These are phyloP conservation scores for Domatiomyces globalis DNA, from an alignment of 2,329 filamentous ascomycete genomes.

Conservation along the genomic window DNA sequence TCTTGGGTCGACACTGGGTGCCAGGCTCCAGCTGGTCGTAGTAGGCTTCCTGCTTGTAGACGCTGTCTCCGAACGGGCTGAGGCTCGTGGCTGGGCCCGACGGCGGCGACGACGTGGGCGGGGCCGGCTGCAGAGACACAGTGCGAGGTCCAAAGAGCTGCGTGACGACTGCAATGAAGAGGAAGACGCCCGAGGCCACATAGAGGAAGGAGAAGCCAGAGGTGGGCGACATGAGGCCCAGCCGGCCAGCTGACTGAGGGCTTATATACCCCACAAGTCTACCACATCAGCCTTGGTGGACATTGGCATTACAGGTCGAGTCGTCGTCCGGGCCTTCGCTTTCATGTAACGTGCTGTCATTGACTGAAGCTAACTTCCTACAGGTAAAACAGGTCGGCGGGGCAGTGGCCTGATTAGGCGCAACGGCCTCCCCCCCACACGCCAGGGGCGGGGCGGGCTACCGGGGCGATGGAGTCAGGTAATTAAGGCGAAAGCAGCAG, in stretches of 20 bases:
- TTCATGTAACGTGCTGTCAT: no score
- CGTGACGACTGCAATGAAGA: background rate
- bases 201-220: conserved; percentile 11
- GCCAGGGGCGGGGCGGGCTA: no score
- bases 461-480: no score
- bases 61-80: conserved; percentile 18
- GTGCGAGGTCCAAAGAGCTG: background rate
- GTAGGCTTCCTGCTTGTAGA: conserved; percentile 18
- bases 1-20: conserved; percentile 18
- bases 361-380: no score
- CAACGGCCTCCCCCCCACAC: no score
- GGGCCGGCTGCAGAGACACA: background rate
- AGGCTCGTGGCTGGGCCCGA: background rate
- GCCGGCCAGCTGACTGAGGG: background rate
- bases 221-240: conserved; percentile 4
- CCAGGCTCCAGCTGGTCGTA: conserved; percentile 18
- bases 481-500: no score
- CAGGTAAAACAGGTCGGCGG: background rate
- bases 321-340: background rate
- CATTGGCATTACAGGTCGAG: background rate
- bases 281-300: background rate
- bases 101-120: background rate
- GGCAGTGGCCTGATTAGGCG: background rate
- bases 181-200: background rate
- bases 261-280: background rate